Conservation (phyloP, 2,329 filamentous ascomycete genomes). For the Teratosphaeria viscida region DNA sequence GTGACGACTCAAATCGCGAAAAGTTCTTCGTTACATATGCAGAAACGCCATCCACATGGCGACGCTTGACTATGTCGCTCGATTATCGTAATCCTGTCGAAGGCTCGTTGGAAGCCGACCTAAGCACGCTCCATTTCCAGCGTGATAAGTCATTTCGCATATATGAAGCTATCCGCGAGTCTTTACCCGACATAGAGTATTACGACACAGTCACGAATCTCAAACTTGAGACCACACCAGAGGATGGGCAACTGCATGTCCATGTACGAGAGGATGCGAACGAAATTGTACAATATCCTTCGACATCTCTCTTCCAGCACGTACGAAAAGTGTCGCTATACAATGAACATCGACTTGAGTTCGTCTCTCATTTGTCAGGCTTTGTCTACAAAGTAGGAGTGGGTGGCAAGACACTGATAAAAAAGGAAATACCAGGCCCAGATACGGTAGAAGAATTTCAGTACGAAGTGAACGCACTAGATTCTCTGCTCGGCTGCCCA, state of each 20-base stretch:
- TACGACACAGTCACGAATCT: slow-evolving; percentile 94
- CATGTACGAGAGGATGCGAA: slow-evolving; percentile 97
- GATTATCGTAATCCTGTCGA: slow-evolving; percentile 76
- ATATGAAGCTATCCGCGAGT: slow-evolving; percentile 89
- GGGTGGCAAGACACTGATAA: slow-evolving; percentile 63
- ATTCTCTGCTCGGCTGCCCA: slow-evolving; percentile 58
- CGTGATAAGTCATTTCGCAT: slow-evolving; percentile 87
- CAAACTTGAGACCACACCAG: slow-evolving; percentile 77
- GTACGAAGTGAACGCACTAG: slow-evolving; percentile 94
- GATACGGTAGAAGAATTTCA: slow-evolving; percentile 94
- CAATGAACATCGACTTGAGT: slow-evolving; percentile 64
- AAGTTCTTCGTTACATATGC: slow-evolving; percentile 98
- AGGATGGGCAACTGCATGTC: slow-evolving; percentile 77
- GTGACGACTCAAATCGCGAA: slow-evolving; percentile 82
- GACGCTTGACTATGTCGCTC: slow-evolving; percentile 81
- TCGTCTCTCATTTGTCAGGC: slow-evolving; percentile 88
- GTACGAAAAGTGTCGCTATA: slow-evolving; percentile 45
- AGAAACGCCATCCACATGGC: slow-evolving; percentile 67
- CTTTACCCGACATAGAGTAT: slow-evolving; percentile 85
- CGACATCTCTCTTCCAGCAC: slow-evolving; percentile 62
- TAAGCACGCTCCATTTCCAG: slow-evolving; percentile 69
- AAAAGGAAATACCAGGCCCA: slow-evolving; percentile 94
- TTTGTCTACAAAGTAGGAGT: slow-evolving; percentile 91
- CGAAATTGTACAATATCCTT: slow-evolving; percentile 84
- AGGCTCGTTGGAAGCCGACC: slow-evolving; percentile 75